Base-by-base conservation (phyloP, 768 basidiomycete species). In the Rhodosporidiobolus odoratus region DNA sequence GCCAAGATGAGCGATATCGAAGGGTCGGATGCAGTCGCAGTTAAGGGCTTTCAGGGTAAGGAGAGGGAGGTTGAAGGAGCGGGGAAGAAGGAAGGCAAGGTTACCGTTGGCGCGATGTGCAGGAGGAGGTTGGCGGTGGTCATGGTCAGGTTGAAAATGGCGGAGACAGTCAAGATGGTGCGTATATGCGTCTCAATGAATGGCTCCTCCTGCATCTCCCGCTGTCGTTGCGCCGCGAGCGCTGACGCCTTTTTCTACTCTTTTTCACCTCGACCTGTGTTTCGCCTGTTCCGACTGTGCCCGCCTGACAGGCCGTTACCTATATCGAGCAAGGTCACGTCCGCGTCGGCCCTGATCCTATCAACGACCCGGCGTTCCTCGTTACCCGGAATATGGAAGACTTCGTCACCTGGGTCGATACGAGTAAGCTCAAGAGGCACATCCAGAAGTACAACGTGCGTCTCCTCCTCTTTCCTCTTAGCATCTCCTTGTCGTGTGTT, bases 351-450 rank as follows among this genome's bases (percentile, higher is more conserved):
- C 92, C 95, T 40, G 91, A 96, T 77, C 91, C 92, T 1, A 87
- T 97, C 75, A 94, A 90, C 0, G 96, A 99, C 79, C 96, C 96
- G 4, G 96, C 94, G 1, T 96, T 88, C 82, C 84, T 99, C 61
- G 92, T 99, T 68, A 95, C 92, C 48, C 84, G 95, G 76, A 90
- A 92, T 75, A 94, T 96, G 93, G 93, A 98, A 78, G 96, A 99
- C 84, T 99, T 94, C 81, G 92, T 98, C 54, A 99, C 96, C 43
- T 99, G 96, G 96, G 94, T 98, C 30, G 94, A 97, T 78, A 92
- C 92, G 34, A 94, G 91, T 75, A 95, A 95, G 79, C 85, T 97
- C 78, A 97, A 95, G 86, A 85, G 95, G 64, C 93, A 91, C 0
- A 87, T 98, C 80, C 89, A 93, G 89, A 81, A 83, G 69, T 99